A percentile compares a stretch with the other conserved stretches of the same genome.
phyloP scores from a whole-genome alignment of 1,284 basidiomycete genomes.

The Puccinia novopanici region DNA sequence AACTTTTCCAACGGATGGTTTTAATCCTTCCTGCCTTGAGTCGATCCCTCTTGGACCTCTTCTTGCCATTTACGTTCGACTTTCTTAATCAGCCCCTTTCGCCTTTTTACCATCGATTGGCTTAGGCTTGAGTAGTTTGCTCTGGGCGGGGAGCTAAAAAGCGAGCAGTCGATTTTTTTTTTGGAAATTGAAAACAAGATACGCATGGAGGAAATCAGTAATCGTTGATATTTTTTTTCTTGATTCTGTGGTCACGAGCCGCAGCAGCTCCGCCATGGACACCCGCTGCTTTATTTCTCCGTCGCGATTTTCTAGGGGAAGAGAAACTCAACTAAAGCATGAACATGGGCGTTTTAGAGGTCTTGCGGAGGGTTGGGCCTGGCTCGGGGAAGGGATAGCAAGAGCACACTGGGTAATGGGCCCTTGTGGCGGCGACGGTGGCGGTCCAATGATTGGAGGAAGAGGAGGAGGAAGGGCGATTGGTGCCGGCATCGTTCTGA shows the following conservation, averaged over 20 bases:
- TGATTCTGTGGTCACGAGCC: not conserved
- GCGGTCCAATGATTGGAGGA: conserved; percentile 12
- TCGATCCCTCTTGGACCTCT: conserved; percentile 43
- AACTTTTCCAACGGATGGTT: conserved; percentile 45
- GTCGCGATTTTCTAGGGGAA: no score
- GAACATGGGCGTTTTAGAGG: conserved; percentile 37
- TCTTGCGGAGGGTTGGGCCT: conserved; percentile 12
- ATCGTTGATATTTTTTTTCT: no score
- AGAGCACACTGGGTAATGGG: conserved; percentile 34
- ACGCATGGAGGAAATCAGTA: not conserved
- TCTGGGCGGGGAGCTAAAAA: conserved; percentile 39
- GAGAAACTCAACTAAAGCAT: conserved; percentile 39
- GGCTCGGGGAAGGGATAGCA: conserved; percentile 47
- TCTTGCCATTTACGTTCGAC: conserved; percentile 42
- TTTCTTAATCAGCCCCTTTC: conserved; percentile 45
- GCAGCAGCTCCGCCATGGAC: not conserved
- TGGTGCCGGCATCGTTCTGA: not conserved
- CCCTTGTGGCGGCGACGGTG: conserved; percentile 35
- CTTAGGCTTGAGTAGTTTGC: conserved; percentile 38
- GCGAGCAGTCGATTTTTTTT: no score
- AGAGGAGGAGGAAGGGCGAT: not conserved
- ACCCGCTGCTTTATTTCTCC: not conserved
- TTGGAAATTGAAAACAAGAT: no score
- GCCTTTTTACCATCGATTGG: conserved; percentile 30
- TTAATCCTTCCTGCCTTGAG: conserved; percentile 41